Percentiles rank a stretch among this genome's conserved stretches.
phyloP scores from a whole-genome alignment of 1,139 yeast species.

The Nematodospora anomalae region DNA sequence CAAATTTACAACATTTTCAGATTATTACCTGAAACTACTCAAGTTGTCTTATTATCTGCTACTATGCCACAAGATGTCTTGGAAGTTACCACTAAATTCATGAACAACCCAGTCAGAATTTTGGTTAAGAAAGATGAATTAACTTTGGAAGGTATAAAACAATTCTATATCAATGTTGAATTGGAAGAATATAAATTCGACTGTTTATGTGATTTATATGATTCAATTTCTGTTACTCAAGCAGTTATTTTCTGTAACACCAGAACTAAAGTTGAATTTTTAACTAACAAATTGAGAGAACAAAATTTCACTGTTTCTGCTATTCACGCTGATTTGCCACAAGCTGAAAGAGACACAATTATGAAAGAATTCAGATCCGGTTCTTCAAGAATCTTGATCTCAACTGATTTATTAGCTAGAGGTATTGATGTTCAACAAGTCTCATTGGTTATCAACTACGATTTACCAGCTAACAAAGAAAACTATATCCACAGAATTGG shows the following conservation, averaged over 20 bases:
- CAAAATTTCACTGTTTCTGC: slow-evolving; percentile 94
- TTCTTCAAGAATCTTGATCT: slow-evolving; percentile 92
- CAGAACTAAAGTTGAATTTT: slow-evolving; percentile 93
- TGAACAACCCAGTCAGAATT: slow-evolving; percentile 96
- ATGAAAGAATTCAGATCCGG: slow-evolving; percentile 99
- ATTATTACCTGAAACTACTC: slow-evolving; percentile 90
- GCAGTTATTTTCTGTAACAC: slow-evolving; percentile 99
- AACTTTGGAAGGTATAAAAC: slow-evolving; percentile 98
- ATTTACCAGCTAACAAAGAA: slow-evolving; percentile 95
- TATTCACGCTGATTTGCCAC: slow-evolving; percentile 97
- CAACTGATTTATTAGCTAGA: slow-evolving; percentile 98
- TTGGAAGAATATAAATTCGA: slow-evolving; percentile 92
- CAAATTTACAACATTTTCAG: slow-evolving; percentile 97
- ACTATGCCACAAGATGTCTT: slow-evolving; percentile 97
- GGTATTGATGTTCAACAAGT: slow-evolving; percentile 99
- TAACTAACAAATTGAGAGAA: slow-evolving; percentile 82
- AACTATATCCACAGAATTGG: slow-evolving; percentile 99
- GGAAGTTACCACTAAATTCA: slow-evolving; percentile 94
- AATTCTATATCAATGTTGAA: slow-evolving; percentile 92
- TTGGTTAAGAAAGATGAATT: slow-evolving; percentile 97
- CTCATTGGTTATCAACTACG: slow-evolving; percentile 96
- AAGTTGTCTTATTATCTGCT: slow-evolving; percentile 94
- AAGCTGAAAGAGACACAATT: slow-evolving; percentile 94
- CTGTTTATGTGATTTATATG: slow-evolving; percentile 95
- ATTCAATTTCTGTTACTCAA: slow-evolving; percentile 96